These are phyloP conservation scores for Coemansia sp. DNA, from an alignment of 192 early-diverging fungal species.

Conservation along the genomic window DNA sequence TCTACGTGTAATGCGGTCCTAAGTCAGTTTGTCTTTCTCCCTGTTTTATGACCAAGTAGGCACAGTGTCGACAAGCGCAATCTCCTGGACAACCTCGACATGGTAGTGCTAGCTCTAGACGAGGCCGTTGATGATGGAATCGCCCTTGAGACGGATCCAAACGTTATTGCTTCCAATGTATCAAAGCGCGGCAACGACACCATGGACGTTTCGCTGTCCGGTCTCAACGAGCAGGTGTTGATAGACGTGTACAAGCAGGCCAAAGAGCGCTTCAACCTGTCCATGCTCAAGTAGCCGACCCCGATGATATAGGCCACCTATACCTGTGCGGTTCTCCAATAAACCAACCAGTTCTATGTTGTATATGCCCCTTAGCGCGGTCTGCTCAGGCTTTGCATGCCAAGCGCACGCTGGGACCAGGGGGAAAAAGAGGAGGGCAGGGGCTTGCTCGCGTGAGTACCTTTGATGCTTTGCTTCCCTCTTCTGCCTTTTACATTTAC, in stretches of 20 bases:
- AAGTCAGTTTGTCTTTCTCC: background rate
- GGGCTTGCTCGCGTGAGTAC: too few relatives aligned
- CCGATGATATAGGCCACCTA: background rate
- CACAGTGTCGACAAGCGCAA: conserved; percentile 89
- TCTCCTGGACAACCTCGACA: conserved; percentile 88
- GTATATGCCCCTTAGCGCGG: background rate
- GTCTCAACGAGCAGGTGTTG: conserved; percentile 69
- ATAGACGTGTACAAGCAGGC: conserved; percentile 75
- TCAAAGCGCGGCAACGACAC: conserved; percentile 71
- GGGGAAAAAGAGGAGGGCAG: background rate
- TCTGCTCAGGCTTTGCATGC: background rate
- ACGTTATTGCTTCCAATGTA: conserved; percentile 72
- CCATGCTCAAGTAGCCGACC: conserved; percentile 57
- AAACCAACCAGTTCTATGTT: background rate
- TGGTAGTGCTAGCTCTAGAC: conserved; percentile 87
- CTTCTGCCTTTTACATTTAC: background rate
- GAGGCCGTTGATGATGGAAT: conserved; percentile 94
- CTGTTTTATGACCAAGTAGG: conserved; percentile 9
- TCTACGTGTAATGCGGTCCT: background rate
- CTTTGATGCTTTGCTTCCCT: conserved; percentile 7
- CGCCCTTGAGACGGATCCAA: conserved; percentile 70
- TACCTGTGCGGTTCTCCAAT: background rate
- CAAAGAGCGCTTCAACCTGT: conserved; percentile 68
- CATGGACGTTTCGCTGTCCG: conserved; percentile 66
- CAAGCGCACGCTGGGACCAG: background rate